Evolutionary conservation across 352 stramenopile species (phyloP), one percentile per base, ranked within the genome.

Genomic region (Pythium sp.): DNA sequence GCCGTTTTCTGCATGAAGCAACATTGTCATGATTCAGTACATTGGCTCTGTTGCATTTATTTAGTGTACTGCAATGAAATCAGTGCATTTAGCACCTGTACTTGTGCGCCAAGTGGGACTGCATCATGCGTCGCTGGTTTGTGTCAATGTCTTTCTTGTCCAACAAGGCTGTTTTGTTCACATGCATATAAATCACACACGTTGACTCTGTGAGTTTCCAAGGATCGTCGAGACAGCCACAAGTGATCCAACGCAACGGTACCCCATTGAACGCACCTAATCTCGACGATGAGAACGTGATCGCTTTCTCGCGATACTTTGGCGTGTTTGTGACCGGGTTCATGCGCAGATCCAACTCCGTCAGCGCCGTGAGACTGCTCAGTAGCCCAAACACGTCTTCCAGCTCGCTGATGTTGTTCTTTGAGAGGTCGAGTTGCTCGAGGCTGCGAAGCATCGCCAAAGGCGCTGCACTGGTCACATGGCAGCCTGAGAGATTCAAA

Each of bases 121-220:
- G 84, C 84, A 93, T 93, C 82, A 91, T 91, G 18, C 82, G 78
- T 0, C 82, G 78, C 66, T 92, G 84, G 32, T 90, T 92, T 9
- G 76, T 67, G 55, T 92, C 78, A 22, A 94, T 75, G 36, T 91
- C 77, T 59, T 91, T 92, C 65, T 87, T 85, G 73, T 94, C 84
- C 26, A 94, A 72, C 24, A 90, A 59, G 8, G 68, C 84, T 92
- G 59, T 3, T 34, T 12, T 49, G 5, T 49, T 49, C 5, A 11
- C 5, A 49, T 49, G 15, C 0, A 41, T 41, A 41, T 41, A 0
- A 41, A 41, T 41, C 9, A 11, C 9, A 41, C 34, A 12, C 34
- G 34, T 41, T 41, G 7, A 18, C 47, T 18, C n/a, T 55, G 12
- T 30, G 46, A 54, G 46, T 26, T 22, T 54, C 18, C 34, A 41